Evolutionary conservation across 257 asterid species (phyloP).

Genomic region (Anisodus acutangulus): DNA sequence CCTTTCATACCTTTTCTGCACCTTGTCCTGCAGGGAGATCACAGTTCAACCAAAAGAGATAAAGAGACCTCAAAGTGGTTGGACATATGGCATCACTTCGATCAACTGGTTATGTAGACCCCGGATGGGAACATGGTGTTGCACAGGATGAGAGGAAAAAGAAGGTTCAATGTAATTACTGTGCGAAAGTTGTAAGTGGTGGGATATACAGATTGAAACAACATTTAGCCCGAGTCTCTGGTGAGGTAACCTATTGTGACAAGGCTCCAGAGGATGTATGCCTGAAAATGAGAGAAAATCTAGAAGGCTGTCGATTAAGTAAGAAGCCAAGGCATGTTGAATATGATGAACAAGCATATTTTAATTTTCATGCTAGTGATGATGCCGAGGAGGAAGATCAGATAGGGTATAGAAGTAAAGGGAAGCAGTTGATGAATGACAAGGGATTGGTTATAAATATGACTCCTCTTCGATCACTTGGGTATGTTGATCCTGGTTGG

Average conservation of each 20-base stretch:
- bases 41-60: slow-evolving; percentile 10
- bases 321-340: slow-evolving; percentile 72
- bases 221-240: slow-evolving; percentile 87
- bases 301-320: slow-evolving; percentile 82
- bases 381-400: slow-evolving; percentile 71
- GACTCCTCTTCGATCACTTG: slow-evolving; percentile 87
- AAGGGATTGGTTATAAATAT: slow-evolving; percentile 63
- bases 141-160: slow-evolving; percentile 92
- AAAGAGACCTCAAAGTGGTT: slow-evolving; percentile 41
- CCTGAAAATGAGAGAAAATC: slow-evolving; percentile 71
- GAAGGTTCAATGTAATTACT: slow-evolving; percentile 86
- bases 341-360: slow-evolving; percentile 73
- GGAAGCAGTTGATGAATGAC: slow-evolving; percentile 68
- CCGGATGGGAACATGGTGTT: slow-evolving; percentile 94
- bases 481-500: slow-evolving; percentile 96
- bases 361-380: slow-evolving; percentile 56
- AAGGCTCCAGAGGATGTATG: slow-evolving; percentile 88
- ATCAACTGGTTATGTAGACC: slow-evolving; percentile 74
- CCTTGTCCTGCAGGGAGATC: slow-evolving; percentile 29
- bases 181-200: slow-evolving; percentile 91
- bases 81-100: slow-evolving; percentile 70
- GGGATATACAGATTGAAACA: slow-evolving; percentile 93
- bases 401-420: slow-evolving; percentile 60
- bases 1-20: slow-evolving; percentile 16
- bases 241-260: slow-evolving; percentile 89